Conservation (phyloP, 768 basidiomycete genomes). For the Pisolithus albus region DNA sequence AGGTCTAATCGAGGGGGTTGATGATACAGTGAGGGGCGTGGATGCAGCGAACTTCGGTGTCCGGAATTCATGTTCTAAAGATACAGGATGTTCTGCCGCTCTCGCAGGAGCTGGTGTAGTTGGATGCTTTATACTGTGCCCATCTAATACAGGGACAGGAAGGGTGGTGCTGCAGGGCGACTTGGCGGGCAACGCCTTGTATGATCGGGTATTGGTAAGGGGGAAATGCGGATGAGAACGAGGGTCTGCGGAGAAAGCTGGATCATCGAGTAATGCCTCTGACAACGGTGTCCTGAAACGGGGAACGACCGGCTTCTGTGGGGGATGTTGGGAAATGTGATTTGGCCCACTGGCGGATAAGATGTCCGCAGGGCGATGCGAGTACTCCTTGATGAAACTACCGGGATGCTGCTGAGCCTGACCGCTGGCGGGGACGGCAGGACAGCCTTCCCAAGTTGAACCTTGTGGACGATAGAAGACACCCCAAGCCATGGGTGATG, state of each 20-base stretch:
- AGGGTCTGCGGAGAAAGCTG: constrained; percentile 56
- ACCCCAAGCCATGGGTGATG: constrained; percentile 12
- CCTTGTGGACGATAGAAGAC: constrained; percentile 8
- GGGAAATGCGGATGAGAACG: constrained; percentile 39
- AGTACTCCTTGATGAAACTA: constrained; percentile 6
- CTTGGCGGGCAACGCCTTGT: constrained; percentile 22
- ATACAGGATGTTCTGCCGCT: neutral
- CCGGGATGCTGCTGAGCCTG: neutral
- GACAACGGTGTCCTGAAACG: constrained; percentile 16
- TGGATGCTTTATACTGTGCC: neutral
- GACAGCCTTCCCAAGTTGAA: neutral
- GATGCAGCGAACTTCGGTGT: constrained; percentile 4
- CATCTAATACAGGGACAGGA: neutral
- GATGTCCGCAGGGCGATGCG: neutral
- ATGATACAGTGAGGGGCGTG: constrained; percentile 10
- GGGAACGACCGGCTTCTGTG: neutral
- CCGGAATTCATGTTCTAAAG: constrained; percentile 6
- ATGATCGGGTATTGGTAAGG: constrained; percentile 12
- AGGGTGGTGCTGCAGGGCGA: constrained; percentile 20
- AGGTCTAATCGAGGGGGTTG: constrained; percentile 5
- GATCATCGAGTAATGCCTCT: constrained; percentile 38
- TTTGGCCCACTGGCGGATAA: neutral
- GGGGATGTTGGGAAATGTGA: neutral
- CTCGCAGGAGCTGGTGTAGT: constrained; percentile 1
- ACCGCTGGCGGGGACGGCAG: neutral